Percentiles rank a stretch among this genome's conserved stretches.
phyloP scores from a whole-genome alignment of 345 rosid species.

The Brassica rapa region DNA sequence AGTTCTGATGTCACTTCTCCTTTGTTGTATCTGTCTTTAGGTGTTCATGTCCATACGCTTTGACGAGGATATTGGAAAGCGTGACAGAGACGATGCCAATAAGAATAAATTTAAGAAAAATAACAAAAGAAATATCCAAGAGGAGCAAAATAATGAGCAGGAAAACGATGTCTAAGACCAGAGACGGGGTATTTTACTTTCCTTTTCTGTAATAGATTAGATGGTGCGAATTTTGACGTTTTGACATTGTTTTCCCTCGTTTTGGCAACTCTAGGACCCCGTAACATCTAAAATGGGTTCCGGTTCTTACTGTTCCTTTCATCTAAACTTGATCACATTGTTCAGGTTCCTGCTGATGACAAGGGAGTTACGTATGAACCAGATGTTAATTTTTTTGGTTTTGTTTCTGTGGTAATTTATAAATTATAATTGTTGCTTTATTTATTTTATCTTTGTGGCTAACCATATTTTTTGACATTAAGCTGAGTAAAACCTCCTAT shows the following conservation, averaged over 20 bases:
- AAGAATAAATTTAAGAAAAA: conserved; percentile 54
- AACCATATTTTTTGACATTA: not conserved
- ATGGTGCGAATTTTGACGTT: not conserved
- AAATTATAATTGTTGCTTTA: not conserved
- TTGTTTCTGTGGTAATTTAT: not conserved
- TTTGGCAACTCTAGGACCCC: not conserved
- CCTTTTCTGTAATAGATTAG: conserved; percentile 4
- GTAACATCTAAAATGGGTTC: not conserved
- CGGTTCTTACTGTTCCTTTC: conserved; percentile 4
- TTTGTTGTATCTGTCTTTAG: conserved; percentile 15
- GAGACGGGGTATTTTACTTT: conserved; percentile 65
- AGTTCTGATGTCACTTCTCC: too few relatives aligned
- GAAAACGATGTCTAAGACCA: conserved; percentile 62
- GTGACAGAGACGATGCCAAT: conserved; percentile 39
- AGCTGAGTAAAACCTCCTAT: not conserved
- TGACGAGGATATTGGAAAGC: conserved; percentile 71
- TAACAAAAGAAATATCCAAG: conserved; percentile 55
- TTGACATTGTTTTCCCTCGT: not conserved
- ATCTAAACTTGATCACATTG: not conserved
- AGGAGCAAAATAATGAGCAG: conserved; percentile 54
- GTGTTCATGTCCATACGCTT: conserved; percentile 84
- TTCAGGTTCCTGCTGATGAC: conserved; percentile 57
- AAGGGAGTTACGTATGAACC: conserved; percentile 64
- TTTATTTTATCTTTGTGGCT: not conserved
- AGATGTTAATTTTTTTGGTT: conserved; percentile 3